A percentile compares a stretch with the other conserved stretches of the same genome.
Conservation (phyloP, 352 stramenopile species). For the Phytophthora brassicae region DNA sequence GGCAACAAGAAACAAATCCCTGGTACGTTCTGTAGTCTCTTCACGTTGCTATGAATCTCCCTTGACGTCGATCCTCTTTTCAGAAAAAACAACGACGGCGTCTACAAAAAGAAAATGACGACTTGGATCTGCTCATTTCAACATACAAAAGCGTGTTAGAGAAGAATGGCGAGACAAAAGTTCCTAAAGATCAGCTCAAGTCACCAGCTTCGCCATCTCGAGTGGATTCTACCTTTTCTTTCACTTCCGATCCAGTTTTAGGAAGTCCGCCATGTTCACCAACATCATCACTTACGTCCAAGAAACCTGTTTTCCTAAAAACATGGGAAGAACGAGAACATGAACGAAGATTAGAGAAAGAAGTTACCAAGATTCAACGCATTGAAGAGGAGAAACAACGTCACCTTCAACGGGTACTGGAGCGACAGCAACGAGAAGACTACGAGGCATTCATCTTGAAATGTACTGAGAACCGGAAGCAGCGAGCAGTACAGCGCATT, state of each 20-base stretch:
- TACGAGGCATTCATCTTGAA: constrained; percentile 16
- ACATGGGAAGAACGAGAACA: constrained; percentile 76
- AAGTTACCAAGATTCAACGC: constrained; percentile 48
- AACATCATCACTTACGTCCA: constrained; percentile 30
- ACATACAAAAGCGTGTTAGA: constrained; percentile 59
- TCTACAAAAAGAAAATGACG: constrained; percentile 52
- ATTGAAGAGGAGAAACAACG: constrained; percentile 70
- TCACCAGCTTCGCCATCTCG: constrained; percentile 4
- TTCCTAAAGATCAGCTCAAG: background rate
- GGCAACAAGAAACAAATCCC: constrained; percentile 23
- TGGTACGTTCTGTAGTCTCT: constrained; percentile 21
- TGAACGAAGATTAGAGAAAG: constrained; percentile 59
- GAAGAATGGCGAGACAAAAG: constrained; percentile 17
- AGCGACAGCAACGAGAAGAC: constrained; percentile 33
- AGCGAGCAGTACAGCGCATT: constrained; percentile 27
- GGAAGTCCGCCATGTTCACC: constrained; percentile 15
- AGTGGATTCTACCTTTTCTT: background rate
- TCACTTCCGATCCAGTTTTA: background rate
- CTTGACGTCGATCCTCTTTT: background rate
- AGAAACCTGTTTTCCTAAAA: constrained; percentile 63
- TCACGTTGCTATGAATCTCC: background rate
- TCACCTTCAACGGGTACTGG: constrained; percentile 38
- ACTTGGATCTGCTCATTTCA: constrained; percentile 52
- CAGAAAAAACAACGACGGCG: constrained; percentile 43
- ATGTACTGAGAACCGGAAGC: constrained; percentile 18